Evolutionary conservation across 2,329 filamentous ascomycete genomes (phyloP), one percentile per base, ranked within the genome.

Genomic region (Chaetomium sp.): DNA sequence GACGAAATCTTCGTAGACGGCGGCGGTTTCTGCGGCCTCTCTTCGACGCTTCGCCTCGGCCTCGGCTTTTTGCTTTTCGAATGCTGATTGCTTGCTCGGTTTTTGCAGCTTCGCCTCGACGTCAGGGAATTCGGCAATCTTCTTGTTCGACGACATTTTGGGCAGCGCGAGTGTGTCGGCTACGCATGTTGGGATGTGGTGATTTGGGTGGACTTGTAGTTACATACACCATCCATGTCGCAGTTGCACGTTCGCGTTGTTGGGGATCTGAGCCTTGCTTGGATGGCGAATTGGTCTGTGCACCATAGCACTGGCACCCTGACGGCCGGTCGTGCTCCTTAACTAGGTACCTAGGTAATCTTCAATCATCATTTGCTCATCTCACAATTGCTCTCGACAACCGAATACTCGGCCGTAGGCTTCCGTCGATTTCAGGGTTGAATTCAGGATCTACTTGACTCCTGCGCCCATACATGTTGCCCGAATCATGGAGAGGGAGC

Each of bases 21-120:
- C 92, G 25, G 90, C 91, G 7, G 91, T 96, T 78, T 97, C 93
- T 70, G 90, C 92, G 72, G 90, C 90, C 77, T 96, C 93, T 70
- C 92, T 86, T 70, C 86, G 84, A 65, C 91, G 88, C 79, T 97
- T 97, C 27, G 92, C 92, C 80, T 96, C 92, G 63, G 91, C 91
- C 75, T 96, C 92, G 65, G 91, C 91, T 76, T 91, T 92, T 76
- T 96, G 91, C 71, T 89, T 89, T 79, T 97, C 93, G 75, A 96
- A 97, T 29, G 90, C 84, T 23, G 92, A 96, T 74, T 95, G 91
- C 78, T 93, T 95, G 67, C 88, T 84, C 0, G 91, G 87, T 57
- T 91, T 91, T 63, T 90, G 86, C 58, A 95, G 87, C 77, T 96
- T 96, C 59, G 88, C 85, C 63, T 89, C 86, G 65, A 91, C 83